These are phyloP conservation scores for Clonostachys rhizophaga DNA, from an alignment of 2,329 filamentous ascomycete genomes.

Conservation along the genomic window DNA sequence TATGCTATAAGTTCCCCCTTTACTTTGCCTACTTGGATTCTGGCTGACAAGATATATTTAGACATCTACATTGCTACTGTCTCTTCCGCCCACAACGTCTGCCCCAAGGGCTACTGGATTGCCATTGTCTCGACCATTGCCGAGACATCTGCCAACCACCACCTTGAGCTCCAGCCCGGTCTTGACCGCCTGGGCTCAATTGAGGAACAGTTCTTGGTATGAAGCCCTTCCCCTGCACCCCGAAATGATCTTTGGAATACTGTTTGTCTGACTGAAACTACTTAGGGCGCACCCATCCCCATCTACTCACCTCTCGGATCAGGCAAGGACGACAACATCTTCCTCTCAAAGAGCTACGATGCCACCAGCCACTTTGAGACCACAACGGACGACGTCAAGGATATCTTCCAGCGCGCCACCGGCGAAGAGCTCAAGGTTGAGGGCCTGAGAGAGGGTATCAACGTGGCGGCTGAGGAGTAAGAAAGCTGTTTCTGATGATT, in stretches of 20 bases:
- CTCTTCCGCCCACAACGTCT: conserved; percentile 90
- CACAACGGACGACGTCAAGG: conserved; percentile 81
- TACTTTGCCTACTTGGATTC: background rate
- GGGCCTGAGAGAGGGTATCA: conserved; percentile 75
- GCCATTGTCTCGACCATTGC: conserved; percentile 98
- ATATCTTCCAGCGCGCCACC: conserved; percentile 81
- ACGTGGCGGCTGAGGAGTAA: conserved; percentile 59
- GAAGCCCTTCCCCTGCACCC: conserved; percentile 7
- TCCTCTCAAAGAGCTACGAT: conserved; percentile 98
- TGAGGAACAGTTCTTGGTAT: conserved; percentile 93
- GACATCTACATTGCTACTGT: conserved; percentile 97
- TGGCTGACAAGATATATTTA: conserved; percentile 23
- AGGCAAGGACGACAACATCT: conserved; percentile 85
- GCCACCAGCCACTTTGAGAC: conserved; percentile 98
- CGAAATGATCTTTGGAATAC: background rate
- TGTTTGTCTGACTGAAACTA: background rate
- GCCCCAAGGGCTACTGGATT: conserved; percentile 98
- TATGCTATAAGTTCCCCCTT: conserved; percentile 33
- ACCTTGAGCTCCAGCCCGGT: conserved; percentile 88
- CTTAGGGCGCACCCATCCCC: conserved; percentile 74
- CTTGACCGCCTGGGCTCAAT: conserved; percentile 89
- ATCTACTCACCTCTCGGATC: conserved; percentile 86
- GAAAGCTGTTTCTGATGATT: conserved; percentile 9
- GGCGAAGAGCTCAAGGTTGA: conserved; percentile 86
- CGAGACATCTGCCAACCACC: conserved; percentile 87